Base-by-base conservation (phyloP, 2,329 filamentous ascomycete genomes). In the Helotiales sp. region DNA sequence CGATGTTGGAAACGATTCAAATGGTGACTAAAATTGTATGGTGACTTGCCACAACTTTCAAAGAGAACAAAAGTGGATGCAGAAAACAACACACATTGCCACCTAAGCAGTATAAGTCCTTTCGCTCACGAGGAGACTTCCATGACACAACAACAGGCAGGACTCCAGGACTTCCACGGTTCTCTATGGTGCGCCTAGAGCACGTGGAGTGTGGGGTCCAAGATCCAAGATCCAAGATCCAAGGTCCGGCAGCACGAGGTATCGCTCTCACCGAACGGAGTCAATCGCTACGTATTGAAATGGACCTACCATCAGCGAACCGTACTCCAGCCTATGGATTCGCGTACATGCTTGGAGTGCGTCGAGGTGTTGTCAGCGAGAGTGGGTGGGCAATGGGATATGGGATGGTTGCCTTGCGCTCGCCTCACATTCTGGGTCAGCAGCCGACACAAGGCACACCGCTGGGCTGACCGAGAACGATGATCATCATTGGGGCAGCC, bases 91-190 rank as follows among this genome's bases (percentile, higher is more conserved):
- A 58, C 65, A 70, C 69, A 59, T 72, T 72, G 70, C 70, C 71
- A 73, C 70, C 52, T 61, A 30, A 55, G 64, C 28, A 52, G 55
- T 71, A 72, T 72, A 69, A 69, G 68, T 71, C 57, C 64, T 61
- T 54, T 61, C 43, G 57, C 15, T 32, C 22, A 60, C 45, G 34
- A 59, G 57, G 37, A 37, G 55, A 37, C n/a, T 43, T n/a, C 15
- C 50, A 61, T 64, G 20, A n/a, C 65, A 57, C 34, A 61, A 43
- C 20, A 49, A 43, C 34, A 64, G 62, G 61, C 67, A 71, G 69
- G 70, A 72, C 69, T 70, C 62, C 61, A 71, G 70, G 69, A 72
- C 69, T 72, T 60, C 43, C n/a, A n/a, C n/a, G n/a, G n/a, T n/a
- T n/a, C 13, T 60, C 30, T 13, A 32, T 57, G 54, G 64, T 64